Conservation (phyloP, 768 basidiomycete species). For the Porpolomopsis calyptriformis region DNA sequence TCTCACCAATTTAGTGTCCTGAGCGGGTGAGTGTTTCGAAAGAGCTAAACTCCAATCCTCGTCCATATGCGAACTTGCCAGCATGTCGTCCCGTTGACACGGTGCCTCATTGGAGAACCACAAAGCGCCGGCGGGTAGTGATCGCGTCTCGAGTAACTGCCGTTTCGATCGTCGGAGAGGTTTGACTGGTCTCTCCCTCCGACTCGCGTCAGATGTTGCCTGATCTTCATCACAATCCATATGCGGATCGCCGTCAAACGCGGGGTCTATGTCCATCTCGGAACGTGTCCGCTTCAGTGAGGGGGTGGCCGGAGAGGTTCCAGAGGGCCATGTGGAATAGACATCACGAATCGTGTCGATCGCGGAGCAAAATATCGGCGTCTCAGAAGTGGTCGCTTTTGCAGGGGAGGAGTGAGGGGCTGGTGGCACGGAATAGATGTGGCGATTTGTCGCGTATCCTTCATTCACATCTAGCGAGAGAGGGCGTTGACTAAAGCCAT, state of each 20-base stretch:
- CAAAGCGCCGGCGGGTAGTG: slow-evolving; percentile 2
- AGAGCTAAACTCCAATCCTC: slow-evolving; percentile 1
- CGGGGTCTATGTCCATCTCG: slow-evolving; percentile 16
- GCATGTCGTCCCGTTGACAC: not conserved
- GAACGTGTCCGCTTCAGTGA: slow-evolving; percentile 30
- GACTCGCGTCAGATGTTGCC: not conserved
- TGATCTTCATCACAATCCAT: not conserved
- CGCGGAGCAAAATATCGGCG: slow-evolving; percentile 40
- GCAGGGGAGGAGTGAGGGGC: slow-evolving; percentile 29
- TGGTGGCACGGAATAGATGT: slow-evolving; percentile 10
- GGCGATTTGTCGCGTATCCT: slow-evolving; percentile 36
- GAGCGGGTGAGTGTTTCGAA: no score
- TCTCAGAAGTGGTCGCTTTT: slow-evolving; percentile 29
- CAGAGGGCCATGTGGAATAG: slow-evolving; percentile 15
- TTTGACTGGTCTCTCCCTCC: slow-evolving; percentile 2
- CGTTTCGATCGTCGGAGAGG: slow-evolving; percentile 2
- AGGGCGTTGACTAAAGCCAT: no score
- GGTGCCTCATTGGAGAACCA: not conserved
- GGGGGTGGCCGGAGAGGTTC: slow-evolving; percentile 10
- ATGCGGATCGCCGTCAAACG: not conserved
- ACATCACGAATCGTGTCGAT: slow-evolving; percentile 47
- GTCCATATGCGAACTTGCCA: not conserved
- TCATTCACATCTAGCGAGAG: slow-evolving; percentile 41
- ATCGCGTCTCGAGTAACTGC: not conserved
- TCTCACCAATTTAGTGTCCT: no score